A percentile compares a stretch with the other conserved stretches of the same genome.
These are phyloP conservation scores for Oenanthe sinensis DNA, from an alignment of 129 eudicot species.

Conservation along the genomic window DNA sequence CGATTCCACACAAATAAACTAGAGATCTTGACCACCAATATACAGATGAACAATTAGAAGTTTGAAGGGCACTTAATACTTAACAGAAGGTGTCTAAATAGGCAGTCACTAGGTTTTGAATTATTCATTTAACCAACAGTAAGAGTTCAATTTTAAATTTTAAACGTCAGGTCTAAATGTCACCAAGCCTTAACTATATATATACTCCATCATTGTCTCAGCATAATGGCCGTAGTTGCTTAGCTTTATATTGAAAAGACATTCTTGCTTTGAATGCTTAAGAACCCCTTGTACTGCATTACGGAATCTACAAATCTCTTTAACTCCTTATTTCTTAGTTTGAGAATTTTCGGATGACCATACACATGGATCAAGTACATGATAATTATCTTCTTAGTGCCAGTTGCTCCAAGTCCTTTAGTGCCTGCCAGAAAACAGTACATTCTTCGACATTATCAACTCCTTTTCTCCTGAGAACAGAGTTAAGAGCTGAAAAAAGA, in stretches of 20 bases:
- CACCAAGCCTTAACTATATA: constrained; percentile 20
- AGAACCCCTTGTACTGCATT: neutral
- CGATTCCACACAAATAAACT: neutral
- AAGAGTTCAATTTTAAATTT: neutral
- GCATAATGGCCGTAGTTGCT: neutral
- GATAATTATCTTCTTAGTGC: neutral
- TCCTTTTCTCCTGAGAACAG: constrained; percentile 67
- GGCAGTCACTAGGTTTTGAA: neutral
- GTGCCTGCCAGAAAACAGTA: constrained; percentile 54
- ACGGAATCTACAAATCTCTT: neutral
- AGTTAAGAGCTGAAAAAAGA: constrained; percentile 75
- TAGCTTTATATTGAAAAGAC: neutral
- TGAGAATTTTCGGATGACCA: neutral
- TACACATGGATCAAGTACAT: neutral
- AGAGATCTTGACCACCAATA: neutral
- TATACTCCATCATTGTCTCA: neutral
- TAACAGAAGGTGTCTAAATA: neutral
- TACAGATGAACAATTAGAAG: neutral
- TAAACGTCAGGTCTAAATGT: neutral
- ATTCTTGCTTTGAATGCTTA: neutral
- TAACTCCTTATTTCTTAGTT: neutral
- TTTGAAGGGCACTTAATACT: neutral
- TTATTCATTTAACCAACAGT: neutral
- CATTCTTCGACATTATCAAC: constrained; percentile 64
- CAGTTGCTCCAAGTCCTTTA: constrained; percentile 63